A percentile compares a stretch with the other conserved stretches of the same genome.
These are phyloP conservation scores for Cenchrus fungigraminus DNA, from an alignment of 176 grass and related monocot genomes.

Conservation along the genomic window DNA sequence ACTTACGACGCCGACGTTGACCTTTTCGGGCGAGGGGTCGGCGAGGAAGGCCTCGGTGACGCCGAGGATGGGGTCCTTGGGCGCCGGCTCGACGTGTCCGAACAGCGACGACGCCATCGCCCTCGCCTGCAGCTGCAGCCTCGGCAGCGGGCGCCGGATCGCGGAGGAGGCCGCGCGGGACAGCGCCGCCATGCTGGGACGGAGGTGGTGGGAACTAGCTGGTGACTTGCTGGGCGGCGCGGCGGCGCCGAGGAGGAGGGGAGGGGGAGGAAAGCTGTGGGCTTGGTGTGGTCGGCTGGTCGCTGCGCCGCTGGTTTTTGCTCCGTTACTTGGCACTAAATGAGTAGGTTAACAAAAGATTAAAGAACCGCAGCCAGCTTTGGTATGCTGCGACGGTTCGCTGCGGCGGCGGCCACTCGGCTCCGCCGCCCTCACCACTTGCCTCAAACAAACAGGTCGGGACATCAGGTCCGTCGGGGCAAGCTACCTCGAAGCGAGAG, in stretches of 20 bases:
- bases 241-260: neutral
- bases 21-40: conserved; percentile 76
- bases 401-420: conserved; percentile 1
- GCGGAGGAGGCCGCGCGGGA: conserved; percentile 32
- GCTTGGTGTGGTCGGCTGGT: neutral
- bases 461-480: neutral
- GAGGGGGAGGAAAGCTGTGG: neutral
- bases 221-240: neutral
- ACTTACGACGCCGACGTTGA: conserved; percentile 90
- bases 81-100: conserved; percentile 82
- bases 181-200: conserved; percentile 49
- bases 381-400: neutral
- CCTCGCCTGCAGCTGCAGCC: conserved; percentile 30
- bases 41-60: conserved; percentile 98
- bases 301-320: conserved; percentile 27
- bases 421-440: neutral
- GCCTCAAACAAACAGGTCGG: neutral
- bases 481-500: neutral
- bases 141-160: conserved; percentile 29
- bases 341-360: too few relatives aligned
- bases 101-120: conserved; percentile 80
- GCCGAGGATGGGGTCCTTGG: conserved; percentile 97
- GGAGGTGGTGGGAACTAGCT: neutral
- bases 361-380: neutral
- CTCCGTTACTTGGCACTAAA: neutral